Base-by-base conservation (phyloP, 805 yeast species). In the Schizosaccharomyces lindneri region DNA sequence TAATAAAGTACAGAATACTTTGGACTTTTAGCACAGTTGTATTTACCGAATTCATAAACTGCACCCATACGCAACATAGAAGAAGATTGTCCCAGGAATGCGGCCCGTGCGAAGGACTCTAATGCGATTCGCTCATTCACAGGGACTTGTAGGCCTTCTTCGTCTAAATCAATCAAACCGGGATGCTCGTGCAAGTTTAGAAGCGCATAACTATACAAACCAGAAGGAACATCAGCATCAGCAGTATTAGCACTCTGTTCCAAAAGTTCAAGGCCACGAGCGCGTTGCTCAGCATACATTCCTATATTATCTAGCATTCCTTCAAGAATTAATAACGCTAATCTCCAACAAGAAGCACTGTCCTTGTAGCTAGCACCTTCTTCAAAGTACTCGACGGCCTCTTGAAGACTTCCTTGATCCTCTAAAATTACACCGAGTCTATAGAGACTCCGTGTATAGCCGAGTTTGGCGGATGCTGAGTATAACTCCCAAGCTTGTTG, bases 181-280 rank as follows among this genome's bases (percentile, higher is more conserved):
- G 64, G 66, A 7, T 67, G 64, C 61, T 73, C 75, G 15, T 73
- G 75, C 9, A 71, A 65, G 27, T 68, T 66, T 39, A 72, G 60
- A 55, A 70, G 67, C 9, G 77, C 76, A 46, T 70, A 67, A 21
- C 73, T 65, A 61, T 68, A 74, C 3, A 74, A 70, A 1, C 76
- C 71, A 55, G 69, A 71, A 5, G 76, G 72, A 59, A 72, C 71
- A 61, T 74, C 77, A 1, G 69, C 67, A 61, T 73, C 76, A 21
- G 71, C 67, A 7, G 59, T 64, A 39, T 61, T 62, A 24, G 71
- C 70, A 6, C 67, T 71, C 61, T 46, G 62, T 62, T 63, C 63
- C 57, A 69, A 65, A 11, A 68, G 68, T 21, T 72, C 64, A 29
- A 70, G 69, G 55, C 74, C 74, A 24, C 55, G 66, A 64, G 13